Base-by-base conservation (phyloP, 805 yeast genomes). In the Schizosaccharomyces japonicus region DNA sequence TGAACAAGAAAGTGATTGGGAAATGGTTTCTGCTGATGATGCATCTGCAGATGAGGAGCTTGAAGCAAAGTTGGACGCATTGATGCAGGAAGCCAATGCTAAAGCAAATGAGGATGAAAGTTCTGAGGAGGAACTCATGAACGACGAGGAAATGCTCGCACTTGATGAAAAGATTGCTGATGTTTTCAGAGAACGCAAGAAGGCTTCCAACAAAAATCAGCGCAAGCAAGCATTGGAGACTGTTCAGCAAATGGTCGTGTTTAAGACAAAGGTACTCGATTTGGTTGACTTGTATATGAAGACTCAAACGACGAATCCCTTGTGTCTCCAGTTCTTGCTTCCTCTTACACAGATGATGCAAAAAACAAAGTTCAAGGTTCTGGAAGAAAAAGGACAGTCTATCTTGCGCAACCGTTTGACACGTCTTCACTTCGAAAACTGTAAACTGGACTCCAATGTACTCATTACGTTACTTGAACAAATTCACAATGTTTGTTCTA, bases 71-170 rank as follows among this genome's bases (percentile, higher is more conserved):
- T 10, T 36, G 25, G 42, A 36, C 13, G 17, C 21, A 28, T 25
- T 27, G n/a, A 15, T 28, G 25, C 23, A 27, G 27, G 46, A 42
- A 21, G 46, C 46, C 28, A 30, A 42, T 28, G 46, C 46, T 17
- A 29, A 42, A 27, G 46, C 17, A 11, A 29, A 42, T 5, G 46
- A 42, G 11, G 33, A 5, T n/a, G 46, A 42, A 42, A 42, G 33
- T 42, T 28, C 45, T 5, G 76, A 72, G 25, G 80, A 76, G 47
- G 93, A 80, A 53, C 76, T 87, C 0, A 81, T 84, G 92, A 93
- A 85, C 51, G 95, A 85, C 60, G 95, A 85, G 55, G 84, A 84
- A 59, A 87, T 87, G 96, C 75, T 84, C 77, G 92, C 85, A 19
- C 71, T 87, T 55, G 96, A 87, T 58, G 80, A 70, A 21, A 90